Evolutionary conservation across 257 asterid genomes (phyloP).

Genomic region (Ajuga chamaepitys): DNA sequence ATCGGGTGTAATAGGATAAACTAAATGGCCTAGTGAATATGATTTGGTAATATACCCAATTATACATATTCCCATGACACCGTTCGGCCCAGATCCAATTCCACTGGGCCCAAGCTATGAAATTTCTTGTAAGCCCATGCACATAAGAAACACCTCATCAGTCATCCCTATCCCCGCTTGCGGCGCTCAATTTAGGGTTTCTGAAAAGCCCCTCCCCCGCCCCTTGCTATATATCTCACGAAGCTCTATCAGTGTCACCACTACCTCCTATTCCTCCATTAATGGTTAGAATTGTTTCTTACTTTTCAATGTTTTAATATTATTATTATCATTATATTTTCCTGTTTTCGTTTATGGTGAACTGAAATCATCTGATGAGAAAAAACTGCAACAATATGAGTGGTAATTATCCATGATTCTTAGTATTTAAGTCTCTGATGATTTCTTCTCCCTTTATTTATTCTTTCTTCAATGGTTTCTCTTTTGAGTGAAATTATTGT

Average conservation of each 20-base stretch:
- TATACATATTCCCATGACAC: no score
- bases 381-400: slow-evolving; percentile 49
- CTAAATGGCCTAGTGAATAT: no score
- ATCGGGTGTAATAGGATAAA: no score
- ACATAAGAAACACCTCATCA: no score
- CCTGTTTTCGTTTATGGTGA: neutral
- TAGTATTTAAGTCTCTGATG: slow-evolving; percentile 85
- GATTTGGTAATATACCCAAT: no score
- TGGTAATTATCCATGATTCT: slow-evolving; percentile 39
- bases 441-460: neutral
- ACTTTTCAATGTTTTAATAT: neutral
- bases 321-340: no score
- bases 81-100: no score
- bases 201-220: neutral
- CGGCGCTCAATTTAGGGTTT: slow-evolving; percentile 9
- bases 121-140: no score
- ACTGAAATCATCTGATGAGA: slow-evolving; percentile 47
- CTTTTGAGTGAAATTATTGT: neutral
- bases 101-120: no score
- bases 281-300: no score
- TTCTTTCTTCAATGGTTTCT: neutral
- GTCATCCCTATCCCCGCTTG: no score
- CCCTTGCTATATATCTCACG: neutral
- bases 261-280: neutral
- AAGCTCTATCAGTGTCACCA: neutral